These are phyloP conservation scores for Amorphotheca resinae DNA, from an alignment of 495 filamentous ascomycete genomes.

Conservation along the genomic window DNA sequence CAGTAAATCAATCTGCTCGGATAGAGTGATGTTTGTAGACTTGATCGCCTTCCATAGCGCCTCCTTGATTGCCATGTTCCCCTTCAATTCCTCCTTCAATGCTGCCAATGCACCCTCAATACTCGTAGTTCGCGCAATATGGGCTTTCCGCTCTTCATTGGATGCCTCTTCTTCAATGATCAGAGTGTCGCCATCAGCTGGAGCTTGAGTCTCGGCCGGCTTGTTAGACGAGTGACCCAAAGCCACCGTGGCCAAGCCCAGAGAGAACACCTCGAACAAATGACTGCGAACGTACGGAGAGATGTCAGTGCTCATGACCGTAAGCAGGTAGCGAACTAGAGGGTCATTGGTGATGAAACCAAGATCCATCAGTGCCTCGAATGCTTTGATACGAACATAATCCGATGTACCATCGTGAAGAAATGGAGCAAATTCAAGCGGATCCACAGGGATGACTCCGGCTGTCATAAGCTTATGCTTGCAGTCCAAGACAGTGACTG, in stretches of 20 bases:
- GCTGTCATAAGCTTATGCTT: slow-evolving; percentile 61
- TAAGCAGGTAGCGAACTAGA: slow-evolving; percentile 58
- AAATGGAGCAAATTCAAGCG: slow-evolving; percentile 68
- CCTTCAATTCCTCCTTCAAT: slow-evolving; percentile 56
- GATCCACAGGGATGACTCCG: slow-evolving; percentile 45
- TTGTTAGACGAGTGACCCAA: slow-evolving; percentile 44
- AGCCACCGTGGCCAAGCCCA: slow-evolving; percentile 66
- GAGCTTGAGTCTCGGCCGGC: slow-evolving; percentile 16
- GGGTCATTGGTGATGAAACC: slow-evolving; percentile 51
- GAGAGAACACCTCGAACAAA: slow-evolving; percentile 54
- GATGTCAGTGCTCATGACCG: slow-evolving; percentile 57
- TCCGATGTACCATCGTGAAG: slow-evolving; percentile 67
- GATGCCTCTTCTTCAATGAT: slow-evolving; percentile 60
- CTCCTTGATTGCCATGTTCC: slow-evolving; percentile 47
- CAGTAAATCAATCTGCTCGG: slow-evolving; percentile 65
- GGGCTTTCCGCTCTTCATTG: slow-evolving; percentile 46
- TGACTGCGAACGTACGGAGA: slow-evolving; percentile 68
- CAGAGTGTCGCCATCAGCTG: slow-evolving; percentile 40
- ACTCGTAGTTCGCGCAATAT: slow-evolving; percentile 60
- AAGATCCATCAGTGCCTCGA: slow-evolving; percentile 66
- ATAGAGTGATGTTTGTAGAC: slow-evolving; percentile 48
- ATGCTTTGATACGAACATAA: slow-evolving; percentile 68
- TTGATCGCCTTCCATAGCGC: slow-evolving; percentile 71
- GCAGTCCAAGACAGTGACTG: slow-evolving; percentile 69
- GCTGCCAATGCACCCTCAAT: slow-evolving; percentile 63